Evolutionary conservation across 495 filamentous ascomycete species (phyloP).

Genomic region (Ramalina peruviana): DNA sequence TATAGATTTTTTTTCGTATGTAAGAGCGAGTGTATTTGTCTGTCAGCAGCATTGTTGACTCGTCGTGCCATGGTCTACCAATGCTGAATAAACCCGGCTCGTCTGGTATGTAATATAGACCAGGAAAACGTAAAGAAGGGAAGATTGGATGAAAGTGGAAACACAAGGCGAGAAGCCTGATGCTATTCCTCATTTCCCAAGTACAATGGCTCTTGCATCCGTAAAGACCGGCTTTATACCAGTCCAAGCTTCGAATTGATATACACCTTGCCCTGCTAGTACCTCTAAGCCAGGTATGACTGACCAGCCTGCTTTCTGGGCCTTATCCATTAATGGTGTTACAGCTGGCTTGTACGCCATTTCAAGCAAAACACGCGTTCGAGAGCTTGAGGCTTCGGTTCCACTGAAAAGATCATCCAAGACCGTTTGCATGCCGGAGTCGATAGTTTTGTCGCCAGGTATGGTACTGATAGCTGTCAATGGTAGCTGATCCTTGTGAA

Average conservation of each 20-base stretch:
- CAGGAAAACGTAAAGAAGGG: too few relatives aligned
- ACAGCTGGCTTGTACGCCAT: constrained; percentile 90
- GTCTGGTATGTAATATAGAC: too few relatives aligned
- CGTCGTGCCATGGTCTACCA: too few relatives aligned
- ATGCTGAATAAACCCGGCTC: too few relatives aligned
- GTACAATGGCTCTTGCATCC: not conserved
- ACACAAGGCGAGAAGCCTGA: too few relatives aligned
- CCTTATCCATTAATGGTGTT: constrained; percentile 77
- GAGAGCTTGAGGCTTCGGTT: constrained; percentile 18
- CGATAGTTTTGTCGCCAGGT: constrained; percentile 77
- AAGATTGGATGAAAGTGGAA: too few relatives aligned
- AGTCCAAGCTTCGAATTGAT: constrained; percentile 33
- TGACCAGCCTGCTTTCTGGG: constrained; percentile 67
- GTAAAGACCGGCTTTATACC: constrained; percentile 12
- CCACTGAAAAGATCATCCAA: constrained; percentile 44
- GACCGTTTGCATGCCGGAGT: constrained; percentile 51
- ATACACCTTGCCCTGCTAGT: constrained; percentile 75
- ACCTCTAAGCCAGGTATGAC: constrained; percentile 82
- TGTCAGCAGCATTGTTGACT: too few relatives aligned
- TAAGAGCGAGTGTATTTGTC: too few relatives aligned
- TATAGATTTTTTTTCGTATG: too few relatives aligned
- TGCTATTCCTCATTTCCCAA: constrained; percentile 2
- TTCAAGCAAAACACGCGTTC: constrained; percentile 58
- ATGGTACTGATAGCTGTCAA: constrained; percentile 76
- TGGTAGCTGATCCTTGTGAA: constrained; percentile 38